Evolutionary conservation across 805 yeast genomes (phyloP), one percentile per base, ranked within the genome.

Genomic region (Limtongia smithiae): DNA sequence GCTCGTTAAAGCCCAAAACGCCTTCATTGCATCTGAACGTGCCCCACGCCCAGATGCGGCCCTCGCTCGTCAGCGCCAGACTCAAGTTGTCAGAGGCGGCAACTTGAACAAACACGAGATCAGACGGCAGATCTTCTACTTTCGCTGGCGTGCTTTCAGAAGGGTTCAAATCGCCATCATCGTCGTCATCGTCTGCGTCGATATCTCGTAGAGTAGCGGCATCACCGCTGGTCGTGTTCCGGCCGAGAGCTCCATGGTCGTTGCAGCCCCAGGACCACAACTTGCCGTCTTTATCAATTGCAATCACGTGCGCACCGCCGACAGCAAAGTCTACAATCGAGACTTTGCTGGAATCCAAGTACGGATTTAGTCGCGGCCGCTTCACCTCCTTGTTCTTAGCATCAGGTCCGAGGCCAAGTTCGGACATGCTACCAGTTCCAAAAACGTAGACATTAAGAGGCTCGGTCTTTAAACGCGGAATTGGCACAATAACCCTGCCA

Each of bases 211-310:
- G 70, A 22, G 75, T 73, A 17, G 54, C 60, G 55, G 83, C 95
- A 18, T 71, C 78, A 6, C 76, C 82, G 9, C 69, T 76, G 20
- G 72, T 63, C 0, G 86, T 76, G 60, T 84, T 86, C 66, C 99
- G 80, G 17, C 97, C 98, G 37, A 93, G 72, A 3, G 86, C 97
- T 32, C 84, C 88, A 53, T 89, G 82, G 62, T 93, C 99, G 60
- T 93, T 93, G 39, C 86, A 85, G 50, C 99, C 99, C 99, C 99
- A 93, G 2, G 96, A 85, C 96, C 97, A 93, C n/a, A 93, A 68
- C 50, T 78, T 74, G 58, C 88, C 88, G 15, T 79, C 71, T 34
- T 78, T 67, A 64, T 89, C 97, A 44, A 91, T 68, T 0, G 91
- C 97, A 38, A 93, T 65, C 0, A 85, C 79, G 64, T 93, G 99